Evolutionary conservation across 352 stramenopile genomes (phyloP), one percentile per base, ranked within the genome.

Genomic region (Phytophthora vignae): DNA sequence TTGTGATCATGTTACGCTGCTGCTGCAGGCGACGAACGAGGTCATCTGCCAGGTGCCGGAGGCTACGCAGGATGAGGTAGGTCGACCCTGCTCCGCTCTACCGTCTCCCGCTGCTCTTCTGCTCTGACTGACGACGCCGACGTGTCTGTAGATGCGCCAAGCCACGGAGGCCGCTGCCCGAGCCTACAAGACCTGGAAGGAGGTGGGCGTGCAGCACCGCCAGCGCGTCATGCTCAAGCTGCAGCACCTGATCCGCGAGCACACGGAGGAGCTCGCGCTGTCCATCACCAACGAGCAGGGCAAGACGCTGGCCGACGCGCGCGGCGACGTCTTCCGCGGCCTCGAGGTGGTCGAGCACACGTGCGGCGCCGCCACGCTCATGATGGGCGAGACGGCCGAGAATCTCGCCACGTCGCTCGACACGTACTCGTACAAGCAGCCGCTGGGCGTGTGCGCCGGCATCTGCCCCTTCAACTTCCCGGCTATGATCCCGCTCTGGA

Each of bases 401-500:
- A 98, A 98, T 70, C 71, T 99, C 36, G 85, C 94, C 27, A 87
- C 73, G 54, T 97, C 92, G 60, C 76, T 99, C 11, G 97, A 99
- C 83, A 98, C 92, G 55, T 97, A 99, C 80, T 98, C 90, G 58
- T 99, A 98, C 83, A 94, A 98, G 71, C 89, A 99, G 80, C 96
- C 98, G 22, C 82, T 99, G 7, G 97, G 98, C 38, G 94, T 98
- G 6, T 97, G 91, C 61, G 95, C 92, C 22, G 93, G 94, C 77
- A 97, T 98, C 74, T 97, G 90, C 59, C 95, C 95, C 10, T 98
- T 99, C 77, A 98, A 98, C 75, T 99, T 99, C 84, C 96, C 96
- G 10, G 96, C 95, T 50, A 99, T 99, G 97, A 99, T 99, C 71
- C 96, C 97, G 15, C 74, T 99, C 0, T 97, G 91, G 92, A 95